phyloP scores from a whole-genome alignment of 371 early-diverging fungal species.

The Rhizopus delemar region DNA sequence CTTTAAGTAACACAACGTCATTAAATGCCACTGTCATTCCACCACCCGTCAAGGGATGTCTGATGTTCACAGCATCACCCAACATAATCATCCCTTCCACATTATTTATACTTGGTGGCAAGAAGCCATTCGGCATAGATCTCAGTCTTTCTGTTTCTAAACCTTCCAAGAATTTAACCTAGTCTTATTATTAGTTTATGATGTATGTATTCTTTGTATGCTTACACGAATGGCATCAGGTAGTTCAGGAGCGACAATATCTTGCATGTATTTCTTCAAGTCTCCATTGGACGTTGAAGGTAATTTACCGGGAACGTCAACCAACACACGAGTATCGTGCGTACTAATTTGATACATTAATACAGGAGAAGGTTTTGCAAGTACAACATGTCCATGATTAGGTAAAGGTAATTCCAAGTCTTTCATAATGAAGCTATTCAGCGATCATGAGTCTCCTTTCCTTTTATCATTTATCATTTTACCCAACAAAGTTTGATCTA shows the following conservation, averaged over 20 bases:
- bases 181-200: no score
- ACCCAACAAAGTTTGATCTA: conserved; percentile 85
- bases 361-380: conserved; percentile 80
- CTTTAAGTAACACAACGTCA: conserved; percentile 75
- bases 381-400: conserved; percentile 86
- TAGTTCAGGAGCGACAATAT: conserved; percentile 59
- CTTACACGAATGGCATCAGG: conserved; percentile 63
- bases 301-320: conserved; percentile 87
- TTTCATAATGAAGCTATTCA: conserved; percentile 52
- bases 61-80: conserved; percentile 94
- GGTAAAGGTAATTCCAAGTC: conserved; percentile 75
- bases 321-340: conserved; percentile 83
- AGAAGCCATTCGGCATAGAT: conserved; percentile 90
- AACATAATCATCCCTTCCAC: conserved; percentile 73
- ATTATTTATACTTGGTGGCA: conserved; percentile 70
- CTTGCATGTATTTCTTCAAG: conserved; percentile 61
- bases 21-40: conserved; percentile 96
- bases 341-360: conserved; percentile 88
- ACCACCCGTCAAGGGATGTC: conserved; percentile 89
- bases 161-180: conserved; percentile 56
- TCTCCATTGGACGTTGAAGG: conserved; percentile 66
- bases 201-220: conserved; percentile 36
- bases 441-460: background rate
- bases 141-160: conserved; percentile 76
- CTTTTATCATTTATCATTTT: background rate